A percentile compares a stretch with the other conserved stretches of the same genome.
Conservation (phyloP, 2,329 filamentous ascomycete genomes). For the Phialophora tarda region DNA sequence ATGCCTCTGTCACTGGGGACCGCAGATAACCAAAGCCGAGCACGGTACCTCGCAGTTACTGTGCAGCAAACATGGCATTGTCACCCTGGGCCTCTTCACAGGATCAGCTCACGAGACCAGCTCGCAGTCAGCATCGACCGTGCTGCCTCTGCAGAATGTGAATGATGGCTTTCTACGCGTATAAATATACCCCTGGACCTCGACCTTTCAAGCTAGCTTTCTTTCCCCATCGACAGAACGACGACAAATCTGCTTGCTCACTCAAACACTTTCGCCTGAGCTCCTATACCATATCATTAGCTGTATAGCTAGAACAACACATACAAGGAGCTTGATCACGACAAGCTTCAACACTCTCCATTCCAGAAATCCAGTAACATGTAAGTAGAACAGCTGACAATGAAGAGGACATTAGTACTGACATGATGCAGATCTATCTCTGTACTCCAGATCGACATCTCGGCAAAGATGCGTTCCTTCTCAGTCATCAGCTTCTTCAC, state of each 20-base stretch:
- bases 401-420: neutral
- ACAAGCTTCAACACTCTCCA: no score
- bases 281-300: neutral
- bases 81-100: neutral
- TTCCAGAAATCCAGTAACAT: neutral
- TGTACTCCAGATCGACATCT: neutral
- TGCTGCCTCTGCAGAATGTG: neutral
- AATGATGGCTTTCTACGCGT: neutral
- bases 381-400: neutral
- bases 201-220: neutral
- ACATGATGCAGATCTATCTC: neutral
- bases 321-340: neutral
- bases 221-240: neutral
- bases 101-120: neutral
- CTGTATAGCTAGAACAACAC: slow-evolving; percentile 4
- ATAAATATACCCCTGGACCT: neutral
- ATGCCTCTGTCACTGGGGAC: neutral
- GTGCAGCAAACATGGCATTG: neutral
- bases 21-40: neutral
- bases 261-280: no score
- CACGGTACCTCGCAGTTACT: neutral
- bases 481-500: neutral
- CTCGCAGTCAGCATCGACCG: neutral
- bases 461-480: neutral
- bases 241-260: neutral